These are phyloP conservation scores for Monilinia vaccinii-corymbosi DNA, from an alignment of 2,329 filamentous ascomycete species.

Conservation along the genomic window DNA sequence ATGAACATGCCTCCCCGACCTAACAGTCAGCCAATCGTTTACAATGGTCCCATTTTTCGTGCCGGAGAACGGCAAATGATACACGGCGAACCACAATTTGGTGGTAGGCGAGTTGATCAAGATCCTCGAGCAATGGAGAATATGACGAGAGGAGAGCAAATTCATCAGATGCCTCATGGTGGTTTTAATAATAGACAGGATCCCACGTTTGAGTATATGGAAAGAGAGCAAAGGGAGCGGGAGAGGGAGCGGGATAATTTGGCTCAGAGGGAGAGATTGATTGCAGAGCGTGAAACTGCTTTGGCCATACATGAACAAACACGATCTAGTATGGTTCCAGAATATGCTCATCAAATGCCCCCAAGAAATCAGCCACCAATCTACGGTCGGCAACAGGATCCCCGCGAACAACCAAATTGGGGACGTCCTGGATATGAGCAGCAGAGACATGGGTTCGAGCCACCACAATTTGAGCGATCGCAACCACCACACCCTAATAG, in stretches of 20 bases:
- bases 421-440: conserved; percentile 24
- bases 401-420: conserved; percentile 25
- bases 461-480: conserved; percentile 11
- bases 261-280: background rate
- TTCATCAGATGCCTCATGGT: conserved; percentile 19
- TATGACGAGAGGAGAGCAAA: conserved; percentile 33
- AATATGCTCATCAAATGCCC: conserved; percentile 23
- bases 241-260: conserved; percentile 15
- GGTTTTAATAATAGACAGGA: conserved; percentile 24
- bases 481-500: conserved; percentile 13
- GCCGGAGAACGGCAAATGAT: conserved; percentile 33
- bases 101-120: conserved; percentile 16
- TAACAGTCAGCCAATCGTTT: conserved; percentile 27
- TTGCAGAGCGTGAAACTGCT: conserved; percentile 32
- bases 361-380: conserved; percentile 19
- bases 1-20: conserved; percentile 27
- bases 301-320: conserved; percentile 21
- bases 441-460: conserved; percentile 12
- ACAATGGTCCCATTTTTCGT: conserved; percentile 34
- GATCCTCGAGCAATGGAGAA: conserved; percentile 15
- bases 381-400: conserved; percentile 23
- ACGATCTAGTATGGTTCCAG: conserved; percentile 12
- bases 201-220: conserved; percentile 44
- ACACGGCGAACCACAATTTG: conserved; percentile 19
- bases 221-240: conserved; percentile 32